phyloP scores from a whole-genome alignment of 805 yeast genomes.

The Starmera amethionina region DNA sequence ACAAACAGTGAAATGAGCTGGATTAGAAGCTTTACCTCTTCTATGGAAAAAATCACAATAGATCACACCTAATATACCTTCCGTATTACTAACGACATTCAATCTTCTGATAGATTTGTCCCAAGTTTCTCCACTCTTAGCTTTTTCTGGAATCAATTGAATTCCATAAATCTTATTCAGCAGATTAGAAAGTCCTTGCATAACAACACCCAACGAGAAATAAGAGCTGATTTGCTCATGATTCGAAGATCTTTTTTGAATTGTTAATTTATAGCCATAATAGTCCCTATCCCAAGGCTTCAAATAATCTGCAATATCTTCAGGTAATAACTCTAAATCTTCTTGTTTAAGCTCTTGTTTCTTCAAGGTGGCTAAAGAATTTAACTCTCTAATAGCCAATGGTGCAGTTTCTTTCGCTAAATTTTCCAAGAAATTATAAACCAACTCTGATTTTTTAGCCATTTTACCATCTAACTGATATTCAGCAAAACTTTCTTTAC shows the following conservation, averaged over 20 bases:
- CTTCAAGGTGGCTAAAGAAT: constrained; percentile 32
- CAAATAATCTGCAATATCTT: constrained; percentile 35
- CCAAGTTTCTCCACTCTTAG: constrained; percentile 79
- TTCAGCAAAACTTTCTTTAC: constrained; percentile 58
- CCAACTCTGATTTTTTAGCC: constrained; percentile 78
- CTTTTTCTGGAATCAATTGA: constrained; percentile 53
- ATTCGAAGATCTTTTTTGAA: constrained; percentile 23
- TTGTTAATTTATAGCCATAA: constrained; percentile 26
- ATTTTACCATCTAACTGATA: constrained; percentile 84
- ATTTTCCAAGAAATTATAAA: constrained; percentile 53
- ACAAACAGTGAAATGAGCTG: constrained; percentile 93
- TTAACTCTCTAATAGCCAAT: constrained; percentile 52
- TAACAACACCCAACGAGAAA: constrained; percentile 78
- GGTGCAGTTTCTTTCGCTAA: constrained; percentile 42
- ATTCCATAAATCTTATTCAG: constrained; percentile 71
- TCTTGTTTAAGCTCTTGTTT: constrained; percentile 17
- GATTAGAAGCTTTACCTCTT: constrained; percentile 64
- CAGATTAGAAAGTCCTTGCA: constrained; percentile 70
- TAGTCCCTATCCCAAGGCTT: constrained; percentile 93
- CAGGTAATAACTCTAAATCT: constrained; percentile 19
- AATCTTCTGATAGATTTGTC: constrained; percentile 74
- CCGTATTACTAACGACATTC: constrained; percentile 56
- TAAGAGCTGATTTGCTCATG: constrained; percentile 50
- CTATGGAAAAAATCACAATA: constrained; percentile 85
- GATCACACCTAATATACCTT: constrained; percentile 65